These are phyloP conservation scores for Mycena citricolor DNA, from an alignment of 1,284 basidiomycete species.

Conservation along the genomic window DNA sequence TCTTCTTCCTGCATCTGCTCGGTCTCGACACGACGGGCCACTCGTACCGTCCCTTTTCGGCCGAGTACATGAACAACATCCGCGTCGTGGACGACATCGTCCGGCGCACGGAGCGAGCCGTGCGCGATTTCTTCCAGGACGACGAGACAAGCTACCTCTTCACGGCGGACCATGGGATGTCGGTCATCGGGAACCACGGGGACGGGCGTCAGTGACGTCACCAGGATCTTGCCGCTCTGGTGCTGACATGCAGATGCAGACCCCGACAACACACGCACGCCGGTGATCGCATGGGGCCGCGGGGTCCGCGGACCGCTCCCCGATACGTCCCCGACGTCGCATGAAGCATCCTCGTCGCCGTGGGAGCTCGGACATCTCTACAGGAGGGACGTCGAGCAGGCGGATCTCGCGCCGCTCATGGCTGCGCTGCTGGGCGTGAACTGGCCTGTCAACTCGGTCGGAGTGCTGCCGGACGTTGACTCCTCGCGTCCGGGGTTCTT, in stretches of 20 bases:
- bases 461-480: slow-evolving; percentile 70
- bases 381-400: slow-evolving; percentile 80
- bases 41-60: slow-evolving; percentile 82
- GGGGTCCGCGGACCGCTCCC: slow-evolving; percentile 69
- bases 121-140: slow-evolving; percentile 67
- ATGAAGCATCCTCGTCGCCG: slow-evolving; percentile 65
- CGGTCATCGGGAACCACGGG: slow-evolving; percentile 85
- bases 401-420: slow-evolving; percentile 83
- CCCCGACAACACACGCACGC: slow-evolving; percentile 86
- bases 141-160: slow-evolving; percentile 79
- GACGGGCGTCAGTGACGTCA: slow-evolving; percentile 65
- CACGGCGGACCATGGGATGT: slow-evolving; percentile 93
- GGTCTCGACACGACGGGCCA: slow-evolving; percentile 90
- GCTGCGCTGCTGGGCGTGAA: slow-evolving; percentile 66
- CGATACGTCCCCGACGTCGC: slow-evolving; percentile 54
- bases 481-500: slow-evolving; percentile 58
- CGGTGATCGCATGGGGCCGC: slow-evolving; percentile 82
- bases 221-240: slow-evolving; percentile 1
- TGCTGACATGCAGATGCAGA: slow-evolving; percentile 44
- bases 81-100: slow-evolving; percentile 80
- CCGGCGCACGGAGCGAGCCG: slow-evolving; percentile 61
- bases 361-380: slow-evolving; percentile 61
- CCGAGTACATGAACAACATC: slow-evolving; percentile 88
- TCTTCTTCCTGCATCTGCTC: slow-evolving; percentile 86
- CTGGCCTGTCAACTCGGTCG: slow-evolving; percentile 79